A percentile compares a stretch with the other conserved stretches of the same genome.
phyloP scores from a whole-genome alignment of 495 filamentous ascomycete genomes.

The Parathielavia appendiculata region DNA sequence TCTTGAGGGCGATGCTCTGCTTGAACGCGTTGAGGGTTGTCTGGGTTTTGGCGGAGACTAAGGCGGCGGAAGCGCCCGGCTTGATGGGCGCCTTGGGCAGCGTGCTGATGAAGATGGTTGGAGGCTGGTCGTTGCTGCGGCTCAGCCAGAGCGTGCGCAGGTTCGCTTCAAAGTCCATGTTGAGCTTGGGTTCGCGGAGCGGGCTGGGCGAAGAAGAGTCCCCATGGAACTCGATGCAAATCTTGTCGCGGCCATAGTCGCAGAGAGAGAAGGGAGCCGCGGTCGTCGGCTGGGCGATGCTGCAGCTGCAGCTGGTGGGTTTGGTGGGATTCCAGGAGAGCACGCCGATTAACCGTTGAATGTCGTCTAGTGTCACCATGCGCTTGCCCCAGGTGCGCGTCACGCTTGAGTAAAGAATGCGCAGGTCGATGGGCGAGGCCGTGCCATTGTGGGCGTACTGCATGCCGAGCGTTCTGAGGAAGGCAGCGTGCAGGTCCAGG shows the following conservation, averaged over 20 bases:
- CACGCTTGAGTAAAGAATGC: conserved; percentile 49
- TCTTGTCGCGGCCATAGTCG: conserved; percentile 54
- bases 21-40: conserved; percentile 58
- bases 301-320: background rate
- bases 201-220: conserved; percentile 32
- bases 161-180: conserved; percentile 48
- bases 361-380: conserved; percentile 53
- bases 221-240: conserved; percentile 39
- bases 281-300: background rate
- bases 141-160: conserved; percentile 46
- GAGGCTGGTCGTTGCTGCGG: conserved; percentile 18
- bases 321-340: conserved; percentile 29
- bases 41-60: conserved; percentile 51
- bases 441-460: conserved; percentile 62
- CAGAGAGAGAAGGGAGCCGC: conserved; percentile 45
- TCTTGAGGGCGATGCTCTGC: conserved; percentile 43
- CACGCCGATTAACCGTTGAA: conserved; percentile 54
- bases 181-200: conserved; percentile 53
- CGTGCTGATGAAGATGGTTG: conserved; percentile 42
- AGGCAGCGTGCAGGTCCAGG: conserved; percentile 50
- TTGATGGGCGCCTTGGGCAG: conserved; percentile 54
- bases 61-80: conserved; percentile 23
- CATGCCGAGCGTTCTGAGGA: conserved; percentile 54
- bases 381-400: conserved; percentile 58
- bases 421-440: conserved; percentile 53